Percentiles rank a stretch among this genome's conserved stretches.
These are phyloP conservation scores for Angophora floribunda DNA, from an alignment of 345 rosid species.

Conservation along the genomic window DNA sequence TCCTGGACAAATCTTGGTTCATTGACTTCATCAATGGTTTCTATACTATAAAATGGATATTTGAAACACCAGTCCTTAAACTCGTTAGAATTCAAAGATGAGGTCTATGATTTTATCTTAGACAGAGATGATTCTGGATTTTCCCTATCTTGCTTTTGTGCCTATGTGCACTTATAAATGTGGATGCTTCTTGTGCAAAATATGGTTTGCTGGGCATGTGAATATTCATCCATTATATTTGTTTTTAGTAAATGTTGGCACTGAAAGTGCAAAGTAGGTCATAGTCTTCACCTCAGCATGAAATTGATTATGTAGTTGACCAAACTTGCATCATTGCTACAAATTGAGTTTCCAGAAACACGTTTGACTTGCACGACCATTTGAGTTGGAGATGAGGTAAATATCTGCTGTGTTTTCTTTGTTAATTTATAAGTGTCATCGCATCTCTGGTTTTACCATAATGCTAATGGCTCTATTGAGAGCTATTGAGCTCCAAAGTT, in stretches of 20 bases:
- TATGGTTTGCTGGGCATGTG: not conserved
- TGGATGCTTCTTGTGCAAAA: not conserved
- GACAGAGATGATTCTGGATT: not conserved
- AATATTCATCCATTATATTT: not conserved
- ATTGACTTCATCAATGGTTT: not conserved
- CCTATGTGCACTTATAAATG: not conserved
- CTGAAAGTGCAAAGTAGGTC: not conserved
- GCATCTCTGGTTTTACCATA: not conserved
- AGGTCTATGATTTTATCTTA: not conserved
- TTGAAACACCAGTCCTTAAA: not conserved
- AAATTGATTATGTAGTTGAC: not conserved
- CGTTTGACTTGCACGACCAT: fast-evolving
- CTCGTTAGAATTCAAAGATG: not conserved
- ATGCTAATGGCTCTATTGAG: not conserved
- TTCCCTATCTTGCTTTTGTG: not conserved
- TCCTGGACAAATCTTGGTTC: not conserved
- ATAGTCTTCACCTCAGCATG: not conserved
- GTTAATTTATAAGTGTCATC: not conserved
- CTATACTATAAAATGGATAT: not conserved
- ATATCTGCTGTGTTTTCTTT: not conserved
- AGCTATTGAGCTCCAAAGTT: not conserved
- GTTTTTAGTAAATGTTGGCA: not conserved
- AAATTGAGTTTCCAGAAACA: not conserved
- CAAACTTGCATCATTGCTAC: not conserved
- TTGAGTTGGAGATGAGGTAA: not conserved